phyloP scores from a whole-genome alignment of 371 early-diverging fungal species.

The Haplosporangium sp. region DNA sequence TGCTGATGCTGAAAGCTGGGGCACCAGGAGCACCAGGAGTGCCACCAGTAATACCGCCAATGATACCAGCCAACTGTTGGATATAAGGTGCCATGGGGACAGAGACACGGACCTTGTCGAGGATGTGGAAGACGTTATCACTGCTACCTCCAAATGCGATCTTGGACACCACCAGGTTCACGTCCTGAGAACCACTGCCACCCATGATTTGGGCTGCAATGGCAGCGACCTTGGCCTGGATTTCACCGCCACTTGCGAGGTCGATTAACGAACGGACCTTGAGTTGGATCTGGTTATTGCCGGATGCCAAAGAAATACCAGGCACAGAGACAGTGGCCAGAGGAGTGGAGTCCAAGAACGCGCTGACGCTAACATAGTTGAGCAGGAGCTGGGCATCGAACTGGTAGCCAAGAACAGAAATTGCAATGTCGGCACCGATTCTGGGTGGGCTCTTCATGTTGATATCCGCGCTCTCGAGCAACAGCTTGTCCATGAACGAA shows the following conservation, averaged over 20 bases:
- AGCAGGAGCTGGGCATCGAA: slow-evolving; percentile 52
- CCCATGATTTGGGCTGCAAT: slow-evolving; percentile 45
- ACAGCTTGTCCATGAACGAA: slow-evolving; percentile 38
- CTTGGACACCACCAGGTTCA: slow-evolving; percentile 49
- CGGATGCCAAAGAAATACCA: slow-evolving; percentile 33
- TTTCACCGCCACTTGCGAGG: slow-evolving; percentile 30
- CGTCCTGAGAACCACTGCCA: slow-evolving; percentile 22
- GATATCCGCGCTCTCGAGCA: slow-evolving; percentile 48
- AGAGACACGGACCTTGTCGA: slow-evolving; percentile 48
- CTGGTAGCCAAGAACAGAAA: slow-evolving; percentile 35
- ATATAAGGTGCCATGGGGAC: slow-evolving; percentile 49
- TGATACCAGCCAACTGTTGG: slow-evolving; percentile 36
- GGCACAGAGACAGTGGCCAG: slow-evolving; percentile 48
- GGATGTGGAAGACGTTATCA: slow-evolving; percentile 40
- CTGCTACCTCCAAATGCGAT: slow-evolving; percentile 49
- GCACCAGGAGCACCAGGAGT: slow-evolving; percentile 6
- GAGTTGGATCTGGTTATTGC: slow-evolving; percentile 44
- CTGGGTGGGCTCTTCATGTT: slow-evolving; percentile 55
- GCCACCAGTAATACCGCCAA: slow-evolving; percentile 8
- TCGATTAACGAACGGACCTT: slow-evolving; percentile 32
- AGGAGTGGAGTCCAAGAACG: slow-evolving; percentile 46
- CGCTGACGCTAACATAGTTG: slow-evolving; percentile 50
- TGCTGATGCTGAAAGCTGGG: slow-evolving; percentile 34
- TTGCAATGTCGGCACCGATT: slow-evolving; percentile 49
- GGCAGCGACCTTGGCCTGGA: slow-evolving; percentile 52